A percentile compares a stretch with the other conserved stretches of the same genome.
These are phyloP conservation scores for Nigrospora sphaerica DNA, from an alignment of 2,329 filamentous ascomycete species.

Conservation along the genomic window DNA sequence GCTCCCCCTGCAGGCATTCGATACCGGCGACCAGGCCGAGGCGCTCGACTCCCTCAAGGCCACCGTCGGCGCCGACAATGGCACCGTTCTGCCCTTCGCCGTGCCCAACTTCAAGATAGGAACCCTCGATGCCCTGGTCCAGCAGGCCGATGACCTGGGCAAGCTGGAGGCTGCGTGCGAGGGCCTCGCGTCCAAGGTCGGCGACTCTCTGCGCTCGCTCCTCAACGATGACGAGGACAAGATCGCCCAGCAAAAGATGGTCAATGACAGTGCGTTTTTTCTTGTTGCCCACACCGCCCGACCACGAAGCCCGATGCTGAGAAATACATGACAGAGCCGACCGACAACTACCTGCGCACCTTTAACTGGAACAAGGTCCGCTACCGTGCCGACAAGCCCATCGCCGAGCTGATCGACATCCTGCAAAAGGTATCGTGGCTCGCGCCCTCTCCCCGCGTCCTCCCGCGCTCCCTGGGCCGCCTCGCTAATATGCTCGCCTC, in stretches of 20 bases:
- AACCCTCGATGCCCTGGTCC: conserved; percentile 86
- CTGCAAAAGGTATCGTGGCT: conserved; percentile 65
- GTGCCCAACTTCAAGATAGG: conserved; percentile 98
- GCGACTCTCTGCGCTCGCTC: conserved; percentile 74
- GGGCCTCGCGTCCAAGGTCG: conserved; percentile 79
- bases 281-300: conserved; percentile 3
- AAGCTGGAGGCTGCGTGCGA: conserved; percentile 81
- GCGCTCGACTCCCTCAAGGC: conserved; percentile 69
- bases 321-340: conserved; percentile 60
- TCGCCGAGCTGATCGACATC: conserved; percentile 78
- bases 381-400: conserved; percentile 85
- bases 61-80: conserved; percentile 68
- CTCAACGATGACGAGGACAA: conserved; percentile 80
- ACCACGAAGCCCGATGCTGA: background rate
- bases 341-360: conserved; percentile 81
- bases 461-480: background rate
- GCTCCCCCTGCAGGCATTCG: conserved; percentile 79
- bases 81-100: conserved; percentile 66
- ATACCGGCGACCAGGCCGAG: conserved; percentile 72
- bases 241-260: conserved; percentile 79
- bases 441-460: background rate
- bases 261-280: conserved; percentile 74
- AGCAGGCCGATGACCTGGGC: conserved; percentile 89
- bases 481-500: conserved; percentile 7
- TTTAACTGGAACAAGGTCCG: conserved; percentile 98